Evolutionary conservation across 768 basidiomycete genomes (phyloP).

Genomic region (Pleurotus eryngii): DNA sequence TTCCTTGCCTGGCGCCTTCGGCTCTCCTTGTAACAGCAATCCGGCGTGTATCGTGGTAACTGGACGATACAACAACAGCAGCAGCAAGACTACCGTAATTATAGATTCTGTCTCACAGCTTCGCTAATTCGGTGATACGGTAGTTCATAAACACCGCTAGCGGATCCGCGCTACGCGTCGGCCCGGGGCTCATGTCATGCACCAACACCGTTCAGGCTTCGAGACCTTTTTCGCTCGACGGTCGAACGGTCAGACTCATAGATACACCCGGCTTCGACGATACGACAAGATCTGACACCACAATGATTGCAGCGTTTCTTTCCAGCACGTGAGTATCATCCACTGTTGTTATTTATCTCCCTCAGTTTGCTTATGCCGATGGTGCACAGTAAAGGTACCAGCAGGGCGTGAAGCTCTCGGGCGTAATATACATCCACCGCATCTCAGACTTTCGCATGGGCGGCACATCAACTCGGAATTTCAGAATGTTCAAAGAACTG

Average conservation of each 20-base stretch:
- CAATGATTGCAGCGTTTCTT: conserved; percentile 25
- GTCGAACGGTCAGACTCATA: conserved; percentile 27
- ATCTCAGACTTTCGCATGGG: conserved; percentile 40
- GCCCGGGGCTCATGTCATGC: conserved; percentile 36
- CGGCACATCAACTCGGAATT: conserved; percentile 37
- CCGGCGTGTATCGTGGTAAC: too few relatives aligned
- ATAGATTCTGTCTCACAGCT: neutral
- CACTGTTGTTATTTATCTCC: neutral
- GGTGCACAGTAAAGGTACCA: neutral
- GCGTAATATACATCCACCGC: conserved; percentile 43
- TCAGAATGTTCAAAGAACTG: conserved; percentile 42
- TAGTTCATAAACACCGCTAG: conserved; percentile 42
- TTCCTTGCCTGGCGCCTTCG: too few relatives aligned
- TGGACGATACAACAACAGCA: too few relatives aligned
- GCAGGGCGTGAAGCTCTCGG: conserved; percentile 28
- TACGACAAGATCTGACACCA: conserved; percentile 27
- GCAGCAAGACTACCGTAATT: conserved; percentile 12
- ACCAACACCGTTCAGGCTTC: conserved; percentile 30
- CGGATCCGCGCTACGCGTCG: conserved; percentile 31
- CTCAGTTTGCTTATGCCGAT: too few relatives aligned
- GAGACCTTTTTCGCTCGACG: conserved; percentile 26
- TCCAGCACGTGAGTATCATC: conserved; percentile 14
- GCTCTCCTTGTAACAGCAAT: too few relatives aligned
- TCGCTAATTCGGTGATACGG: neutral
- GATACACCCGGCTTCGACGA: conserved; percentile 48